These are phyloP conservation scores for Rhodotorula sp. DNA, from an alignment of 1,284 basidiomycete species.

Conservation along the genomic window DNA sequence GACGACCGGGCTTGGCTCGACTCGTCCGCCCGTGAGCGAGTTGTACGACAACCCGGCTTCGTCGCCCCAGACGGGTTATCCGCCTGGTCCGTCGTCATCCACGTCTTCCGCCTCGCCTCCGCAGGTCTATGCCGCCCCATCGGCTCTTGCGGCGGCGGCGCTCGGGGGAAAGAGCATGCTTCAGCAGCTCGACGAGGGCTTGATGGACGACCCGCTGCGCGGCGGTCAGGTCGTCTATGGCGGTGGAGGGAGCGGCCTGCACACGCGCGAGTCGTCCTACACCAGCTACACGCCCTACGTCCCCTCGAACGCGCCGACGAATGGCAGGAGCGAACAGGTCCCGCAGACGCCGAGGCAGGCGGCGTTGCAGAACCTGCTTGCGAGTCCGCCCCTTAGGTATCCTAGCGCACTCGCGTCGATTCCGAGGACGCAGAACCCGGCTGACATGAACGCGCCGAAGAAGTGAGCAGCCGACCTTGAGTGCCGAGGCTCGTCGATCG, in stretches of 20 bases:
- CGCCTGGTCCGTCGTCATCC: not conserved
- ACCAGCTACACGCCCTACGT: not conserved
- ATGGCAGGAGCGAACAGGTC: not conserved
- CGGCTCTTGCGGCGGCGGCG: not conserved
- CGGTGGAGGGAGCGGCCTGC: not conserved
- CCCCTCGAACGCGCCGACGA: not conserved
- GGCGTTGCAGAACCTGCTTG: not conserved
- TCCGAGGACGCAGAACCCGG: conserved; percentile 35
- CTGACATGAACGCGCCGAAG: conserved; percentile 42
- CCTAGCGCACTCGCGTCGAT: not conserved
- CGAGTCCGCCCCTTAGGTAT: not conserved
- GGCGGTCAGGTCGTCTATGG: not conserved
- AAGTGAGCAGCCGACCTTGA: conserved; percentile 17
- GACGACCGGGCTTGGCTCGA: too few species aligned
- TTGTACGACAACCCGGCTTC: not conserved
- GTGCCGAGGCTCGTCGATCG: not conserved
- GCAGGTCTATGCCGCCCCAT: not conserved
- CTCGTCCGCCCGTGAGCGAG: not conserved
- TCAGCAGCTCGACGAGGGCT: conserved; percentile 4
- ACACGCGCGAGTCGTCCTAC: not conserved
- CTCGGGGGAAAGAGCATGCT: not conserved
- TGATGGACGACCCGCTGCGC: not conserved
- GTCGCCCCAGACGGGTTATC: not conserved
- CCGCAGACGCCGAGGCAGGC: conserved; percentile 2
- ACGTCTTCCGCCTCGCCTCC: conserved; percentile 1